Evolutionary conservation across 1,139 yeast genomes (phyloP), one percentile per base, ranked within the genome.

Genomic region (Yamadazyma friedrichii): DNA sequence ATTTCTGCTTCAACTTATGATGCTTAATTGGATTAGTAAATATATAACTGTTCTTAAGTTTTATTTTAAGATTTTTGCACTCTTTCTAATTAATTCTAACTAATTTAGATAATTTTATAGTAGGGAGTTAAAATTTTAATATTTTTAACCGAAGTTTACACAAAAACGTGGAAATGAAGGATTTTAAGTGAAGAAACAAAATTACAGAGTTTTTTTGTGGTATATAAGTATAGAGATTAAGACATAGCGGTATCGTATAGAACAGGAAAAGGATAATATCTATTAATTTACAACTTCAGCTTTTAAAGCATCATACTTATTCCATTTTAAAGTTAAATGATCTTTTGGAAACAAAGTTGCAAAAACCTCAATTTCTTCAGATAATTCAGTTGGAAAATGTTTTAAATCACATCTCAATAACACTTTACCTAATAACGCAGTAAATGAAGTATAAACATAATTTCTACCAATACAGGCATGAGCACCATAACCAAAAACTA

Each of bases 301-400:
- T 27, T 27, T 12, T 12, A 27, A 27, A 27, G 30, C 15, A 48
- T 84, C 84, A 67, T 91, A 80, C 52, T 59, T 67, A 42, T 76
- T 73, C 75, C 91, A 91, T 56, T 82, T 73, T 62, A 93, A 69
- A 54, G 88, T 79, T 61, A 95, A 81, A 62, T 91, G 96, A 66
- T 93, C 98, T 63, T 88, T 82, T 28, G 98, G 98, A 86, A 93
- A 93, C 59, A 93, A 89, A 24, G 98, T 93, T 29, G 98, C 98
- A 63, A 93, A 93, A 31, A 93, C 98, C 59, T 89, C 88, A 57
- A 93, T 88, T 58, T 88, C 83, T 68, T 93, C 98, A 49, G 94
- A 83, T 55, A 82, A 70, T 34, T 82, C 84, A 20, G 98, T 93
- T 42, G 83, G 80, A 54, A 82, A 79, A 62, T 93, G 98, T 46